Conservation (phyloP, 2,329 filamentous ascomycete genomes). For the Stagonosporopsis vannaccii region DNA sequence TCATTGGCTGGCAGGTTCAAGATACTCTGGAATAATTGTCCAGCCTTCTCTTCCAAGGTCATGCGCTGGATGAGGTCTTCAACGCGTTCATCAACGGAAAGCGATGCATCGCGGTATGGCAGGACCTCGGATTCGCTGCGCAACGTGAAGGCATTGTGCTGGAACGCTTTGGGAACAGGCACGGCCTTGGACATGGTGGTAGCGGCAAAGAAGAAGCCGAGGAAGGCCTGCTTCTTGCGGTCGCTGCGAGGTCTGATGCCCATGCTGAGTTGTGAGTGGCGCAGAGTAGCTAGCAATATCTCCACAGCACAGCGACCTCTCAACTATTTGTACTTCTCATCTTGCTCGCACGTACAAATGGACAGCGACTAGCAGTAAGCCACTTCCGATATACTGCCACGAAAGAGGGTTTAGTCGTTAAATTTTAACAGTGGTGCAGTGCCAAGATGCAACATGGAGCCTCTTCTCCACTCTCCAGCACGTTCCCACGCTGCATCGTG, state of each 20-base stretch:
- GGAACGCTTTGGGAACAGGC: not conserved
- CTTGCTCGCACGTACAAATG: not conserved
- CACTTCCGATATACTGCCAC: conserved; percentile 9
- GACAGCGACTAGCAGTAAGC: conserved; percentile 2
- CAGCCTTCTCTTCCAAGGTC: conserved; percentile 59
- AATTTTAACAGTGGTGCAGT: not conserved
- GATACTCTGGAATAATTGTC: conserved; percentile 57
- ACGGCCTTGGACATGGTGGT: conserved; percentile 15
- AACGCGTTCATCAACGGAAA: conserved; percentile 56
- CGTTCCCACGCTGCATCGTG: not conserved
- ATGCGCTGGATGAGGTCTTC: conserved; percentile 56
- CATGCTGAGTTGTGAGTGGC: conserved; percentile 3
- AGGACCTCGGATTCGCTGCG: conserved; percentile 15
- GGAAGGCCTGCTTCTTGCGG: conserved; percentile 15
- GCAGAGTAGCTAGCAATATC: not conserved
- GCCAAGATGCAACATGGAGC: conserved; percentile 2
- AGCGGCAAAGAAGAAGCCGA: conserved; percentile 15
- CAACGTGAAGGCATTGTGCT: conserved; percentile 13
- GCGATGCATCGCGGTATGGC: conserved; percentile 49
- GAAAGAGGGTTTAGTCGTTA: not conserved
- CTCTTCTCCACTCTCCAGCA: not conserved
- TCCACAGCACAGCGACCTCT: not conserved
- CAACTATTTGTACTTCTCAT: conserved; percentile 10
- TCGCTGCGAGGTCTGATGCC: conserved; percentile 8
- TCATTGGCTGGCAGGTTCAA: conserved; percentile 44